phyloP scores from a whole-genome alignment of 2,329 filamentous ascomycete species.

The Dissoconium aciculare region DNA sequence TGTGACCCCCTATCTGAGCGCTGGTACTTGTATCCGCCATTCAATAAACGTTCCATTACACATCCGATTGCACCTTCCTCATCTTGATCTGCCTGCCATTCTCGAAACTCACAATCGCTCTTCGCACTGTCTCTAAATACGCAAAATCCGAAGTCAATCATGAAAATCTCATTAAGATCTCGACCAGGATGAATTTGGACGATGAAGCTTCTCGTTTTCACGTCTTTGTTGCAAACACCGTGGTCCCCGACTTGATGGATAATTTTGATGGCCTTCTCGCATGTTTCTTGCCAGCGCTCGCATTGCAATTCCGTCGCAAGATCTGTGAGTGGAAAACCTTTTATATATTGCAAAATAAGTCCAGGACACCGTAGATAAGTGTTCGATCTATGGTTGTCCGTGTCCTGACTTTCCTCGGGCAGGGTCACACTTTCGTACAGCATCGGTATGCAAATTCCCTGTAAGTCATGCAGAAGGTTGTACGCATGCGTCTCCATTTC shows the following conservation, averaged over 20 bases:
- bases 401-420: neutral
- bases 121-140: neutral
- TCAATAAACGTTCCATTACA: neutral
- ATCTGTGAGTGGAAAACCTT: neutral
- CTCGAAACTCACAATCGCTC: neutral
- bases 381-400: neutral
- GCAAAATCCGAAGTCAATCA: neutral
- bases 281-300: neutral
- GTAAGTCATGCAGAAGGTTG: neutral
- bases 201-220: neutral
- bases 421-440: neutral
- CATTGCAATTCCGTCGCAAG: neutral
- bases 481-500: neutral
- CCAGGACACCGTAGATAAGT: neutral
- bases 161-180: neutral
- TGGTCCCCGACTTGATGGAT: neutral
- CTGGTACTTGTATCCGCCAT: constrained; percentile 1
- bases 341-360: neutral
- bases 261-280: neutral
- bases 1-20: neutral
- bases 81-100: neutral
- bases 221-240: neutral
- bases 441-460: neutral
- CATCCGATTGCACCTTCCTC: constrained; percentile 1
- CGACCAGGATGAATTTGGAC: neutral